Conservation (phyloP, 2,329 filamentous ascomycete species). For the Fusarium secorum region DNA sequence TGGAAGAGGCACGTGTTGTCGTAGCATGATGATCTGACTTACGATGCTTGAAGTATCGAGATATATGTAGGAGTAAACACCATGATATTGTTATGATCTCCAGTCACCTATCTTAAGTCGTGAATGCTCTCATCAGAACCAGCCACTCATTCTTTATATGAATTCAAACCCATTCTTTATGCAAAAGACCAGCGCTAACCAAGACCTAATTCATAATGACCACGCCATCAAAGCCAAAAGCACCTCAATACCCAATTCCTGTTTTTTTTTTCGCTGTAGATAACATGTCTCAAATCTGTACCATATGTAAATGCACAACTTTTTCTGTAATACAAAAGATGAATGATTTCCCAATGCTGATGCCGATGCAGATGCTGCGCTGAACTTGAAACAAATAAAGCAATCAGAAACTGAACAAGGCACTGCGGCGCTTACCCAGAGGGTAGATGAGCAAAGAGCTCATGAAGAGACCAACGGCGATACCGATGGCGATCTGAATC, state of each 20-base stretch:
- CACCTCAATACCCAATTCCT: neutral
- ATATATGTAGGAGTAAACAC: neutral
- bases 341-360: neutral
- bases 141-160: slow-evolving; percentile 8
- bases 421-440: slow-evolving; percentile 58
- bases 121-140: neutral
- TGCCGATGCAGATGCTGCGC: slow-evolving; percentile 12
- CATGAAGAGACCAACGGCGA: slow-evolving; percentile 59
- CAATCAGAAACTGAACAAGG: slow-evolving; percentile 56
- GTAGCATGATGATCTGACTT: slow-evolving; percentile 2
- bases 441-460: slow-evolving; percentile 59
- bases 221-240: neutral
- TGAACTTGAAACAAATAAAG: neutral
- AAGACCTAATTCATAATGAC: slow-evolving; percentile 1
- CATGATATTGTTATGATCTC: neutral
- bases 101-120: neutral
- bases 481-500: slow-evolving; percentile 62
- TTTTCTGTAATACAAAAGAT: neutral
- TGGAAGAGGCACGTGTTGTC: slow-evolving; percentile 5
- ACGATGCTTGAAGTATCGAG: neutral
- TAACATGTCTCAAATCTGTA: neutral
- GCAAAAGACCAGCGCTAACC: neutral
- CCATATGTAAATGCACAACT: slow-evolving; percentile 1
- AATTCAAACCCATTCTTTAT: neutral
- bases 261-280: slow-evolving; percentile 4